phyloP scores from a whole-genome alignment of 768 basidiomycete species.

The Auriculariales sp. region DNA sequence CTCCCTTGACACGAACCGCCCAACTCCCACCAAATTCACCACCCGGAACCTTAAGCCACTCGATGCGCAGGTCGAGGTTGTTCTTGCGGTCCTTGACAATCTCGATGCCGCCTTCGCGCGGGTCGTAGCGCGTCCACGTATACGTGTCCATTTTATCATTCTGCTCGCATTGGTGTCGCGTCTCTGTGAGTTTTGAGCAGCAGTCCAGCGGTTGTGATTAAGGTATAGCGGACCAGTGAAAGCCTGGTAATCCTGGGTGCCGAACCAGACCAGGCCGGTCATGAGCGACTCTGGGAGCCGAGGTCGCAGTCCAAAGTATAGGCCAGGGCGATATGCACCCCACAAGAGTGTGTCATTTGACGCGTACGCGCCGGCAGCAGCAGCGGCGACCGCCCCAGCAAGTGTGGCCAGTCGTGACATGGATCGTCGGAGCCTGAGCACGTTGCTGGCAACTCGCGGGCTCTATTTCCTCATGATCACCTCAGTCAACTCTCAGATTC shows the following conservation, averaged over 20 bases:
- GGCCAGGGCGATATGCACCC: slow-evolving; percentile 80
- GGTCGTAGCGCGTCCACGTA: slow-evolving; percentile 79
- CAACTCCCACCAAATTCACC: slow-evolving; percentile 78
- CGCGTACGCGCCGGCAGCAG: slow-evolving; percentile 2
- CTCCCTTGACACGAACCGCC: slow-evolving; percentile 73
- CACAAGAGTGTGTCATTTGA: slow-evolving; percentile 34
- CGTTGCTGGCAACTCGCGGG: too few relatives aligned
- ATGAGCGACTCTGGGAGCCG: slow-evolving; percentile 77
- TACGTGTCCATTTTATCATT: slow-evolving; percentile 68
- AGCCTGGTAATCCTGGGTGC: slow-evolving; percentile 71
- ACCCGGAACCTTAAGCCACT: slow-evolving; percentile 74
- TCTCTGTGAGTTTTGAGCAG: slow-evolving; percentile 26
- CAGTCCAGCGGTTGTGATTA: neutral
- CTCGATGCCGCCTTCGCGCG: slow-evolving; percentile 75
- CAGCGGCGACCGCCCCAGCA: neutral
- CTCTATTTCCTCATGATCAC: too few relatives aligned
- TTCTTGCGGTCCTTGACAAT: slow-evolving; percentile 67
- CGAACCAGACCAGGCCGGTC: slow-evolving; percentile 92
- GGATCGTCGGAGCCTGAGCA: too few relatives aligned
- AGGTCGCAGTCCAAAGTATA: slow-evolving; percentile 90
- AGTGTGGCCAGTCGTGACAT: too few relatives aligned
- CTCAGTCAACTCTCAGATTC: too few relatives aligned
- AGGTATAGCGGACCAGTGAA: slow-evolving; percentile 18
- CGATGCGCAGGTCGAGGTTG: slow-evolving; percentile 74
- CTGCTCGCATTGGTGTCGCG: slow-evolving; percentile 83